These are phyloP conservation scores for Quercus aquifolioides DNA, from an alignment of 306 rosid genomes.

Conservation along the genomic window DNA sequence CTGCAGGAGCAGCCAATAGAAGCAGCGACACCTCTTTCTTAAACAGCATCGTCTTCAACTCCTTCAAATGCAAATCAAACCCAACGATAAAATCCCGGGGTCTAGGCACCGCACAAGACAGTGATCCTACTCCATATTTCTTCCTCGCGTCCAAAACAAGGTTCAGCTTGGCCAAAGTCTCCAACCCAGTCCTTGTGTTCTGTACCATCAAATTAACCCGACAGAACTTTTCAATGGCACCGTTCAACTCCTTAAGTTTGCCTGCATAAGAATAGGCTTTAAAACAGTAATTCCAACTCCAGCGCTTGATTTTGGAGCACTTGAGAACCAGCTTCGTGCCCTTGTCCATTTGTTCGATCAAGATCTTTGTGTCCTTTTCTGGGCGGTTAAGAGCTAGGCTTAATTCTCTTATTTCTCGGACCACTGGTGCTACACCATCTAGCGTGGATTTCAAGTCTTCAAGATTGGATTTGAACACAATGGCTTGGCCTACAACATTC, in stretches of 20 bases:
- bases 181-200: conserved; percentile 8
- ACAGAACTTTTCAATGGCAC: neutral
- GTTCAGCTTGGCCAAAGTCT: neutral
- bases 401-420: neutral
- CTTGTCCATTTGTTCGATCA: neutral
- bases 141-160: conserved; percentile 9
- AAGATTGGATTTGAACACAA: conserved; percentile 4
- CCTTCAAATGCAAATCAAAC: conserved; percentile 21
- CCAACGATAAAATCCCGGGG: conserved; percentile 26
- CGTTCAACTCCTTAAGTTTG: conserved; percentile 10
- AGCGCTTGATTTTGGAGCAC: neutral
- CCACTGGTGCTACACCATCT: neutral
- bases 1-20: conserved; percentile 40
- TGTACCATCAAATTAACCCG: neutral
- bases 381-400: neutral
- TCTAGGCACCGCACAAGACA: conserved; percentile 26
- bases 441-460: neutral
- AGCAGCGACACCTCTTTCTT: conserved; percentile 15
- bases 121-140: neutral
- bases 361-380: neutral
- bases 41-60: conserved; percentile 36
- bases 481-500: neutral
- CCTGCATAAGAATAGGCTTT: neutral
- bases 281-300: neutral
- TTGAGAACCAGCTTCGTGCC: conserved; percentile 2